Base-by-base conservation (phyloP, 1,139 yeast species). In the Protomyces inouyei region DNA sequence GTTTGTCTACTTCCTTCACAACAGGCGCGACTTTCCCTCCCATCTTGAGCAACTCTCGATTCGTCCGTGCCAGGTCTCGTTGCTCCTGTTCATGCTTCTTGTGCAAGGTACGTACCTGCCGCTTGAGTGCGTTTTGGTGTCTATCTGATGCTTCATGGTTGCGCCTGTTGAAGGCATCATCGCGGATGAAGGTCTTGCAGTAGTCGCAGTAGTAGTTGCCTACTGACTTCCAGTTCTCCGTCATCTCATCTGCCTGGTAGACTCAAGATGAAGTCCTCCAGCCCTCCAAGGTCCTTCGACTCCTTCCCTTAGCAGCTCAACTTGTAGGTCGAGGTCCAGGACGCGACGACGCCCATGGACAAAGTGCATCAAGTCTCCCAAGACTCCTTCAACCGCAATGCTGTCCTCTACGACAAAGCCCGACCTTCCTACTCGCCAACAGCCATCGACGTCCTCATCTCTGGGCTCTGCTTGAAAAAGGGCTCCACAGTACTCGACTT, bases 381-480 rank as follows among this genome's bases (percentile, higher is more conserved):
- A 38, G 73, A 73, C 46, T 80, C 87, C 0, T 85, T 82, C 77
- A 79, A 83, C 68, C 65, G 76, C 16, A 85, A 85, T 73, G 88
- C 85, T 68, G 69, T 74, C 4, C 72, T 78, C 6, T 85, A 85
- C 71, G 87, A 85, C 70, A 71, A 73, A 51, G 82, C 80, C 55
- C 77, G 89, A n/a, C 87, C 87, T 0, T 77, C 80, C 1, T 85
- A 83, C 71, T 72, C 75, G n/a, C 75, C 76, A 0, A 72, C 73
- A n/a, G 76, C 84, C 2, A 85, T 83, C 2, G 76, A 77, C n/a
- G 75, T 75, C n/a, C 78, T 84, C 67, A 73, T 83, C 32, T 69
- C 70, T 2, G 78, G 76, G 35, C 72, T 82, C 45, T 74, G 73
- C 0, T 71, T 84, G 25, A 70, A 64, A 9, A 53, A 67, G 3